Evolutionary conservation across 1,284 basidiomycete species (phyloP), one percentile per base, ranked within the genome.

Genomic region (Neolentinus lepideus): DNA sequence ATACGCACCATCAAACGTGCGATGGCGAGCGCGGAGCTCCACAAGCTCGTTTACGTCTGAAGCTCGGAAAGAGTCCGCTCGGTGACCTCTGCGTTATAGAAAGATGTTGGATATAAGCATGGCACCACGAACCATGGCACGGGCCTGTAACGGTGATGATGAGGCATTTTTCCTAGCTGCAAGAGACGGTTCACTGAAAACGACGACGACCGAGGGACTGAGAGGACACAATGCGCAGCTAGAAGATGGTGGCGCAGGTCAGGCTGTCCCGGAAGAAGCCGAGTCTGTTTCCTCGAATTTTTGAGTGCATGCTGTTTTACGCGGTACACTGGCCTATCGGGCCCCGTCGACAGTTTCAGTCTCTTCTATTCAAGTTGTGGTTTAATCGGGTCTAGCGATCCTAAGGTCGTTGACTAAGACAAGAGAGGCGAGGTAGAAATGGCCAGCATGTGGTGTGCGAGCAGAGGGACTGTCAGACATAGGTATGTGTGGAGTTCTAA

Each of bases 1-100:
- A 65, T 92, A 93, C 24, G 90, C 90, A 21, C 90, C 90, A 57
- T 90, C 79, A 63, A 91, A 92, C 0, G 90, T 92, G 47, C 90
- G 76, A 61, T 89, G 85, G 27, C 88, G 78, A 0, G 90, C 90
- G 21, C 90, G 79, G 22, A 92, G 70, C 66, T 92, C 89, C 12
- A 84, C 80, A 53, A 90, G 78, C 64, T 90, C 86, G 53, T 77
- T 76, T 21, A 82, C 63, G 65, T 89, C 87, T 19, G 73, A 62
- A 0, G 83, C 72, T 22, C 73, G 67, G 62, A 85, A 88, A 0
- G 83, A 85, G 48, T 75, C 61, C n/a, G 76, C 71, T 25, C 80
- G 75, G 59, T 84, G 83, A 1, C 82, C 82, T 62, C 84, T 85
- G 58, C 43, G 51, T 25, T 16, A 50, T 8, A 29, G 27, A 50